phyloP scores from a whole-genome alignment of 2,329 filamentous ascomycete genomes.

The Botrytis paeoniae region DNA sequence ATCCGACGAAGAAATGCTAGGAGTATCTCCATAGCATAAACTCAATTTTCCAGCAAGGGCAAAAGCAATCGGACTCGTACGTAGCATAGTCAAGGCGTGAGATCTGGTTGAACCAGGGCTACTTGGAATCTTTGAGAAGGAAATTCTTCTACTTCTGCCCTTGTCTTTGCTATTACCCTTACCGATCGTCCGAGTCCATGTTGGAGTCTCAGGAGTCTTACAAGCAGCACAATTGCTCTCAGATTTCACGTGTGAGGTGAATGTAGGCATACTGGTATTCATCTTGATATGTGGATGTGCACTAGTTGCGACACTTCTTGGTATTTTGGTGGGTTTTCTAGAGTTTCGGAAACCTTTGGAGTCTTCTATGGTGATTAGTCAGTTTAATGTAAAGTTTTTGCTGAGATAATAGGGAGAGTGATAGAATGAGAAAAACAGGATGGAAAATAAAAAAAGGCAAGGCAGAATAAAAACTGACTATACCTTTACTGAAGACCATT shows the following conservation, averaged over 20 bases:
- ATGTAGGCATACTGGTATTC: not conserved
- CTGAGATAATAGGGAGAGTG: too few relatives aligned
- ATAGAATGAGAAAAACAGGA: accelerated
- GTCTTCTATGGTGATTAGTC: not conserved
- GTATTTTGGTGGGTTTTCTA: not conserved
- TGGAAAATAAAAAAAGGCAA: accelerated
- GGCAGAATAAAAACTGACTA: not conserved
- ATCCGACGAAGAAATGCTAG: too few relatives aligned
- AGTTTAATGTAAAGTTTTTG: too few relatives aligned
- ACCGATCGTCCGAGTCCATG: not conserved
- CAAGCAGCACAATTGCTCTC: not conserved
- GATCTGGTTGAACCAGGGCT: not conserved
- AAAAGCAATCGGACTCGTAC: not conserved
- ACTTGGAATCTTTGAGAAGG: not conserved
- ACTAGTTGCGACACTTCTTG: not conserved
- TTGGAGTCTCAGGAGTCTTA: not conserved
- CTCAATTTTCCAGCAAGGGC: not conserved
- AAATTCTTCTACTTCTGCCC: accelerated
- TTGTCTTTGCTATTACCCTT: not conserved
- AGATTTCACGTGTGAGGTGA: not conserved
- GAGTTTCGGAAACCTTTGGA: not conserved
- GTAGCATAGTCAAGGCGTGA: not conserved
- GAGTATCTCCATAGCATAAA: accelerated
- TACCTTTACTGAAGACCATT: not conserved
- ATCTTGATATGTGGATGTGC: not conserved